Evolutionary conservation across 2,329 filamentous ascomycete genomes (phyloP).

Genomic region (Claviceps pusilla): DNA sequence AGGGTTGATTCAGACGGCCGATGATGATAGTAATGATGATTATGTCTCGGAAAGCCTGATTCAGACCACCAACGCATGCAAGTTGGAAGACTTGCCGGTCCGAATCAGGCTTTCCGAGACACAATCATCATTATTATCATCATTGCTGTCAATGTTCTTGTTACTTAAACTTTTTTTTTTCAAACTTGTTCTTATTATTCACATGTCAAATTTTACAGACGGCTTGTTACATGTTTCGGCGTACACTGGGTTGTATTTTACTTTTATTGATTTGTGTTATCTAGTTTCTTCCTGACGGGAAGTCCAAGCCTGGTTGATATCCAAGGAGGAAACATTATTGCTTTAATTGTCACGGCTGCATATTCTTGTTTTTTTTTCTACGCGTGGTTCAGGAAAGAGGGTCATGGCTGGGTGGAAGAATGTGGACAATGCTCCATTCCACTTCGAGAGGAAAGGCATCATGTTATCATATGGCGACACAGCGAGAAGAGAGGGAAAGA

Average conservation of each 20-base stretch:
- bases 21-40: too few relatives aligned
- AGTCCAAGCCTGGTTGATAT: conserved; percentile 5
- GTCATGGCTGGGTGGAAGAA: too few relatives aligned
- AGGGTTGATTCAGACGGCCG: not conserved
- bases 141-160: not conserved
- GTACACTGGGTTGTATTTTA: conserved; percentile 1
- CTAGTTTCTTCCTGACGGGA: not conserved
- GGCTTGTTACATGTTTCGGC: conserved; percentile 2
- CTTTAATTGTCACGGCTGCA: not conserved
- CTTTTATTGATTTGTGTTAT: too few relatives aligned
- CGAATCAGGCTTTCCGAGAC: not conserved
- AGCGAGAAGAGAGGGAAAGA: too few relatives aligned
- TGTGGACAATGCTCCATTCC: too few relatives aligned
- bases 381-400: too few relatives aligned
- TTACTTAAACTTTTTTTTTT: not conserved
- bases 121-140: not conserved
- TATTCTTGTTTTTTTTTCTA: not conserved
- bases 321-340: not conserved
- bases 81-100: not conserved
- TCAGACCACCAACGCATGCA: too few relatives aligned
- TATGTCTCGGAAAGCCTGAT: too few relatives aligned
- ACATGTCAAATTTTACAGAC: not conserved
- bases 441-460: too few relatives aligned
- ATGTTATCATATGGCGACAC: too few relatives aligned
- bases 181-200: too few relatives aligned